These are phyloP conservation scores for Artemisia tridentata DNA, from an alignment of 129 eudicot genomes.

Conservation along the genomic window DNA sequence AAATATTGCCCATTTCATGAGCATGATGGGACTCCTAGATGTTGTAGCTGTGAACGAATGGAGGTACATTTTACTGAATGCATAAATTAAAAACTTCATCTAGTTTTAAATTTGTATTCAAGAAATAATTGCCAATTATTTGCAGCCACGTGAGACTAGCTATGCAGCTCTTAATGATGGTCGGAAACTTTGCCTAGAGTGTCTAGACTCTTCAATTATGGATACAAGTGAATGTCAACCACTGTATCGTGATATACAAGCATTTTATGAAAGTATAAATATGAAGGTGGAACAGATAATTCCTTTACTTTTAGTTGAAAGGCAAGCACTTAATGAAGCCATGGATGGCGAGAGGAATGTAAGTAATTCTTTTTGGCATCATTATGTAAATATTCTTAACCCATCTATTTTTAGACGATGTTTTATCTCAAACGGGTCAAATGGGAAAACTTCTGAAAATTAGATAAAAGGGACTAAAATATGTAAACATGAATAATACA, in stretches of 20 bases:
- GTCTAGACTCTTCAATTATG: slow-evolving; percentile 76
- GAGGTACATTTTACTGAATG: slow-evolving; percentile 48
- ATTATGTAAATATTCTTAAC: neutral
- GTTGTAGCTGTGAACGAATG: slow-evolving; percentile 93
- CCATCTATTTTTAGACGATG: neutral
- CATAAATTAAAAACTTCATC: neutral
- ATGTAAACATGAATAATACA: neutral
- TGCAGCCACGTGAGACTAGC: slow-evolving; percentile 66
- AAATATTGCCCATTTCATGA: slow-evolving; percentile 85
- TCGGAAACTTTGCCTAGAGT: slow-evolving; percentile 81
- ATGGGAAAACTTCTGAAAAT: no score
- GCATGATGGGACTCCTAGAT: slow-evolving; percentile 84
- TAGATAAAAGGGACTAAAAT: no score
- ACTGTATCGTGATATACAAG: slow-evolving; percentile 72
- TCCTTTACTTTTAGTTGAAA: slow-evolving; percentile 82
- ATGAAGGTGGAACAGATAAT: slow-evolving; percentile 84
- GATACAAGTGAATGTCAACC: slow-evolving; percentile 79
- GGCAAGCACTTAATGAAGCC: slow-evolving; percentile 83
- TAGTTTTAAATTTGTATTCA: neutral
- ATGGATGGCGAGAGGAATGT: slow-evolving; percentile 86
- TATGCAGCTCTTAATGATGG: slow-evolving; percentile 75
- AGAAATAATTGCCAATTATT: slow-evolving; percentile 8
- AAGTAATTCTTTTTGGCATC: slow-evolving; percentile 28
- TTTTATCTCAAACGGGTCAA: neutral
- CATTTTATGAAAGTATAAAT: slow-evolving; percentile 67